Conservation (phyloP, 208 protist species). For the Crithidia brevicula region DNA sequence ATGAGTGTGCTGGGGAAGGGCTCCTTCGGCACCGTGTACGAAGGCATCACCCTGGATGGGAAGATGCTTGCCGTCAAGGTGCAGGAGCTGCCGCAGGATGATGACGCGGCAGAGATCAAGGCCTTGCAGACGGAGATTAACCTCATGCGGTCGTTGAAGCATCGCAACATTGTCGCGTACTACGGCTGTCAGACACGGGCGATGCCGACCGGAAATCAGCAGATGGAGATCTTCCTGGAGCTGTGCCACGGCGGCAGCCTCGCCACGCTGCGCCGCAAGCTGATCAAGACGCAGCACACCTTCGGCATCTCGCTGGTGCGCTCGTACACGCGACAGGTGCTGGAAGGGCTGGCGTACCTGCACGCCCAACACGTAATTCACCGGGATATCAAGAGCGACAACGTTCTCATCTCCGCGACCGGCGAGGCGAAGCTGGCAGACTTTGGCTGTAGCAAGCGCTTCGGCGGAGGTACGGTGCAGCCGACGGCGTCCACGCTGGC, state of each 20-base stretch:
- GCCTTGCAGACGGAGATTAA: constrained; percentile 82
- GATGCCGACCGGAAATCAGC: constrained; percentile 38
- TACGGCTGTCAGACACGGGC: constrained; percentile 85
- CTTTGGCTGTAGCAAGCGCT: constrained; percentile 94
- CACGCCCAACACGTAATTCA: constrained; percentile 83
- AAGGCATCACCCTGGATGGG: constrained; percentile 86
- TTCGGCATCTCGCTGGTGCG: constrained; percentile 79
- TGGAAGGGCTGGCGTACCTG: constrained; percentile 87
- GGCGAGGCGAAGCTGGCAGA: constrained; percentile 95
- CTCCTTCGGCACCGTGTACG: constrained; percentile 89
- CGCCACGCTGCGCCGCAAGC: constrained; percentile 60
- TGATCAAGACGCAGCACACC: constrained; percentile 66
- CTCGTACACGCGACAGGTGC: constrained; percentile 89
- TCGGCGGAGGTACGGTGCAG: constrained; percentile 46
- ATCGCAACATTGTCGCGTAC: constrained; percentile 90
- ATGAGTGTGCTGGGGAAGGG: constrained; percentile 87
- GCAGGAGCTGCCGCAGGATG: constrained; percentile 66
- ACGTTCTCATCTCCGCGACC: constrained; percentile 87
- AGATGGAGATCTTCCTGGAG: constrained; percentile 93
- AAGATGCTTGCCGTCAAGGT: constrained; percentile 91
- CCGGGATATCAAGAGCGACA: constrained; percentile 93
- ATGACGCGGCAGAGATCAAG: constrained; percentile 65
- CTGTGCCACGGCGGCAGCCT: constrained; percentile 87
- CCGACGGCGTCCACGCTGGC: neutral
- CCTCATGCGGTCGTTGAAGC: constrained; percentile 82